A percentile compares a stretch with the other conserved stretches of the same genome.
Conservation (phyloP, 257 asterid genomes). For the Petunia axillaris region DNA sequence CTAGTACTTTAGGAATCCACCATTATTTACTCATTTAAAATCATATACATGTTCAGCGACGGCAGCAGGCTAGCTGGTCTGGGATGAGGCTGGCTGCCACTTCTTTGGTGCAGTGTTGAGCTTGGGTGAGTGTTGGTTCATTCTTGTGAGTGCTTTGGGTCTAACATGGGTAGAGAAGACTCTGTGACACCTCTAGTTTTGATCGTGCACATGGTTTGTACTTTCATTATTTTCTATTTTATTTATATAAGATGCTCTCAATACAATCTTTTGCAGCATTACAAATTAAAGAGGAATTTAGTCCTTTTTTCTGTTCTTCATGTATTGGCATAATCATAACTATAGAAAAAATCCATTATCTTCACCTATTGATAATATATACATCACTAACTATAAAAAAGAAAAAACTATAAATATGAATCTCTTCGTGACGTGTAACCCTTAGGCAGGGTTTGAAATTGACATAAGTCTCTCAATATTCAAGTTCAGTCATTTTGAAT, state of each 20-base stretch:
- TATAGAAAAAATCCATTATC: background rate
- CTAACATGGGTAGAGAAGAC: background rate
- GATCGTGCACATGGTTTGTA: background rate
- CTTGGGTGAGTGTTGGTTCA: background rate
- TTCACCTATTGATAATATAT: background rate
- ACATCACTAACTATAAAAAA: background rate
- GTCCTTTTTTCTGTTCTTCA: background rate
- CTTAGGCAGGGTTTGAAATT: background rate
- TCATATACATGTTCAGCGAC: background rate
- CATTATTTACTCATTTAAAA: slow-evolving; percentile 14
- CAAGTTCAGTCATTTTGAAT: background rate
- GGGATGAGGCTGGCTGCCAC: background rate
- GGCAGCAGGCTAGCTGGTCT: background rate
- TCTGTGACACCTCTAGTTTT: background rate
- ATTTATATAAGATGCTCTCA: background rate
- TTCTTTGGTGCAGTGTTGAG: background rate
- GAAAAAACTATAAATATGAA: background rate
- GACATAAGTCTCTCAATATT: background rate
- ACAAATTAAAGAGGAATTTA: background rate
- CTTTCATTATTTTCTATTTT: too few species aligned
- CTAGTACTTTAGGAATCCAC: background rate
- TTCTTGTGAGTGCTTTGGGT: background rate
- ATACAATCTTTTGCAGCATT: background rate
- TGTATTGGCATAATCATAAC: background rate
- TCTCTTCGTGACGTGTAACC: background rate